Evolutionary conservation across 2,329 filamentous ascomycete species (phyloP), one percentile per base, ranked within the genome.

Genomic region (Fusarium udum): DNA sequence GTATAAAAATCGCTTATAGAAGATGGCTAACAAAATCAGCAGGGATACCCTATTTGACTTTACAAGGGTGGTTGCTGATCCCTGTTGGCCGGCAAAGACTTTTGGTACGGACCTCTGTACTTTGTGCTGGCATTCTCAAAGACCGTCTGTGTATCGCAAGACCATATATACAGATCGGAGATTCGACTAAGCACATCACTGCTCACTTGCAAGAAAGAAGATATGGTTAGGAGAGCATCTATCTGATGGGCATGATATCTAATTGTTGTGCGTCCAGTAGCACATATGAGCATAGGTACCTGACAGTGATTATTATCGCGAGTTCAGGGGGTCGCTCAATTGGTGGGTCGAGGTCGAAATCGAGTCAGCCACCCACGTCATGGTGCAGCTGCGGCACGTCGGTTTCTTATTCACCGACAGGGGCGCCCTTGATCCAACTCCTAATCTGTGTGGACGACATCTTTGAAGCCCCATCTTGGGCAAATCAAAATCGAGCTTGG

Each of bases 331-430:
- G 77, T 73, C 62, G 34, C 60, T 49, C 32, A 48, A 48, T 26
- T 39, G 66, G 64, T 60, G 62, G 64, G 45, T 34, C 62, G 5
- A 26, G 53, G 61, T 56, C 57, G 14, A 56, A 52, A 43, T 59
- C 43, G 53, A 61, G 62, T 67, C 65, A 74, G 75, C 75, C 75
- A 75, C 60, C 59, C 45, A 78, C 77, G 77, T 78, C 77, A 78
- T 71, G 75, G n/a, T 68, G 61, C n/a, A 67, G 55, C 40, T 46
- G 40, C 53, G 51, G 61, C 68, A 64, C 64, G 73, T 73, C 57
- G 45, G 57, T 56, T 61, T 74, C 46, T 67, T 52, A 73, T 78
- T 73, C 70, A 67, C 60, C 42, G 60, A 65, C 57, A 62, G 34
- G 42, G 72, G 36, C 15, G 40, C 28, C 52, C 56, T 63, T 63